phyloP scores from a whole-genome alignment of 495 filamentous ascomycete species.

The Aspergillus affinis region DNA sequence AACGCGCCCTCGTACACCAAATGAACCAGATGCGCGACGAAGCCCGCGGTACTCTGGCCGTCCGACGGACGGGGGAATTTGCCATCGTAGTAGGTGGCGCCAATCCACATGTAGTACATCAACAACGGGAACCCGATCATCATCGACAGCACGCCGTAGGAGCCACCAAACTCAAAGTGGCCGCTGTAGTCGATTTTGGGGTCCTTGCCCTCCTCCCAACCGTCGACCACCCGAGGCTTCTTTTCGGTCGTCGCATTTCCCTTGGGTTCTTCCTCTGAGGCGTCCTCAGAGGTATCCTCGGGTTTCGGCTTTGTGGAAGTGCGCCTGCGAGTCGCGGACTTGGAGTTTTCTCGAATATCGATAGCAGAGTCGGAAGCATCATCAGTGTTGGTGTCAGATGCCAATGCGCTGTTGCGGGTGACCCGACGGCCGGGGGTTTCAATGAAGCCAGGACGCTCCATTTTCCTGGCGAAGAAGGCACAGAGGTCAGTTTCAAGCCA shows the following conservation, averaged over 20 bases:
- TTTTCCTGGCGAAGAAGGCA: constrained; percentile 44
- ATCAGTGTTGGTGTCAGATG: constrained; percentile 31
- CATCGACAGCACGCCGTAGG: constrained; percentile 70
- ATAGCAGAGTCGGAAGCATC: constrained; percentile 34
- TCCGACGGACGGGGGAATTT: constrained; percentile 67
- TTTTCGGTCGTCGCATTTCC: constrained; percentile 28
- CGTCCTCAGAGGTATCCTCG: constrained; percentile 29
- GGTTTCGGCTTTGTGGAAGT: constrained; percentile 31
- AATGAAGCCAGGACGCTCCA: constrained; percentile 55
- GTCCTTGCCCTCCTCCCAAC: constrained; percentile 66
- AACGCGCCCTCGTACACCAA: constrained; percentile 80
- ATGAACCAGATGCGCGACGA: constrained; percentile 62
- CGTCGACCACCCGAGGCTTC: constrained; percentile 56
- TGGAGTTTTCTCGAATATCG: constrained; percentile 22
- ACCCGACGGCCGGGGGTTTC: constrained; percentile 54
- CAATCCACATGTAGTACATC: constrained; percentile 99
- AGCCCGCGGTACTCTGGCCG: constrained; percentile 66
- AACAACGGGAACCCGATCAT: constrained; percentile 90
- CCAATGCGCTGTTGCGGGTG: constrained; percentile 42
- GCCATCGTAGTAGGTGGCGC: constrained; percentile 85
- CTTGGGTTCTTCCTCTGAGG: constrained; percentile 25
- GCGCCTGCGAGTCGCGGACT: constrained; percentile 36
- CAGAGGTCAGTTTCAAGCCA: constrained; percentile 5
- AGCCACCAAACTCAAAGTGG: constrained; percentile 87
- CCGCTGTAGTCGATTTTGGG: constrained; percentile 78